These are phyloP conservation scores for Viridothelium virens DNA, from an alignment of 495 filamentous ascomycete genomes.

Conservation along the genomic window DNA sequence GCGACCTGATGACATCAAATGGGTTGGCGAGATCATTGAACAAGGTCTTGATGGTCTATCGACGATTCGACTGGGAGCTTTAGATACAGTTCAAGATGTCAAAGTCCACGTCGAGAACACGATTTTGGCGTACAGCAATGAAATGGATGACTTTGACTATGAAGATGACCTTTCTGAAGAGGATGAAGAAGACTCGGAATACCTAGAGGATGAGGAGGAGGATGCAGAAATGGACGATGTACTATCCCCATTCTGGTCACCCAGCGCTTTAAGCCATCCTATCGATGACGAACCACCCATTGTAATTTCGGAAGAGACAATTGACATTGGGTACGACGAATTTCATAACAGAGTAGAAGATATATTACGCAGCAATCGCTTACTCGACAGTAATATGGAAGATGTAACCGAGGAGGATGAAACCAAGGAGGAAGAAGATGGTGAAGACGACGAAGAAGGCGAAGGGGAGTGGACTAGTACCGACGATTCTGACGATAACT, in stretches of 20 bases:
- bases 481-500: conserved; percentile 25
- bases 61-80: conserved; percentile 46
- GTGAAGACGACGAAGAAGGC: conserved; percentile 24
- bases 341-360: too few relatives aligned
- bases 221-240: neutral
- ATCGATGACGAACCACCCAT: neutral
- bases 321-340: too few relatives aligned
- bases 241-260: neutral
- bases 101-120: conserved; percentile 42
- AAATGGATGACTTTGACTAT: conserved; percentile 32
- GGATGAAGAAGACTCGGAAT: conserved; percentile 8
- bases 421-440: conserved; percentile 23
- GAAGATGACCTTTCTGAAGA: conserved; percentile 28
- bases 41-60: conserved; percentile 47
- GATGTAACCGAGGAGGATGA: conserved; percentile 26
- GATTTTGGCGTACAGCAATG: conserved; percentile 29
- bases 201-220: conserved; percentile 24
- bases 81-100: conserved; percentile 43
- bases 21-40: conserved; percentile 52
- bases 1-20: conserved; percentile 31
- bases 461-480: conserved; percentile 35
- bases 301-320: too few relatives aligned
- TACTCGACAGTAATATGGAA: conserved; percentile 18
- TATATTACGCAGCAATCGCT: too few relatives aligned
- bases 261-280: neutral